Base-by-base conservation (phyloP, 2,329 filamentous ascomycete genomes). In the Plectosphaerella cucumerina region DNA sequence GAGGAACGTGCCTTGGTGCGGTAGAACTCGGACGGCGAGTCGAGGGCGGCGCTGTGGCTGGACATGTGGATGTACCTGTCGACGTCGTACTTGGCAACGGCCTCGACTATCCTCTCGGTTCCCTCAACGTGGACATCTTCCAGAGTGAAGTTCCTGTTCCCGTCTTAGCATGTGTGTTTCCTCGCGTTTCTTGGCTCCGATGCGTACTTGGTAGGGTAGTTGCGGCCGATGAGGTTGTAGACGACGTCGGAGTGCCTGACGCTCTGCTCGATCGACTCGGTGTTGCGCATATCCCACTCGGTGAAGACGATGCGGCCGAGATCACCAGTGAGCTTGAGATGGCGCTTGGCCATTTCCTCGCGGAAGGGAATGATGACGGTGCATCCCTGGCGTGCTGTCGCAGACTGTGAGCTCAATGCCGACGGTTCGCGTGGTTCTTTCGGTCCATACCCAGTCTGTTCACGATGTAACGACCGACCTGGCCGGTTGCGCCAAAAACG, bases 61-160 rank as follows among this genome's bases (percentile, higher is more conserved):
- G 94, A 99, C 61, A 99, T 86, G 62, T 99, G 94, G 58, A 99
- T 91, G 71, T 90, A 99, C 58, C 94, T 86, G 73, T 99, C 94
- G 59, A 97, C 85, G 64, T 99, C 93, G 73, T 99, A 99, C 74
- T 99, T 99, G 63, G 93, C 94, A 49, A 91, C 90, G 49, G 94
- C 91, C 67, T 96, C 90, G 47, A 84, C 90, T 62, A 99, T 99
- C 60, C 94, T 87, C 74, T 95, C 88, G 17, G 89, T 87, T 56
- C 93, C 91, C 69, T 96, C 91, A 37, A 97, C 84, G 64, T 99
- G 91, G 41, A 97, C 91, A 67, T 97, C 93, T 62, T 90, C 87
- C 54, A 96, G 79, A 51, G 87, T 84, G 72, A 97, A 99, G 79
- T 99, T 99, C 80, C 88, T 92, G 55, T 9, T 21, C 44, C n/a